Base-by-base conservation (phyloP, 2,329 filamentous ascomycete species). In the Cordyceps tenuipes region DNA sequence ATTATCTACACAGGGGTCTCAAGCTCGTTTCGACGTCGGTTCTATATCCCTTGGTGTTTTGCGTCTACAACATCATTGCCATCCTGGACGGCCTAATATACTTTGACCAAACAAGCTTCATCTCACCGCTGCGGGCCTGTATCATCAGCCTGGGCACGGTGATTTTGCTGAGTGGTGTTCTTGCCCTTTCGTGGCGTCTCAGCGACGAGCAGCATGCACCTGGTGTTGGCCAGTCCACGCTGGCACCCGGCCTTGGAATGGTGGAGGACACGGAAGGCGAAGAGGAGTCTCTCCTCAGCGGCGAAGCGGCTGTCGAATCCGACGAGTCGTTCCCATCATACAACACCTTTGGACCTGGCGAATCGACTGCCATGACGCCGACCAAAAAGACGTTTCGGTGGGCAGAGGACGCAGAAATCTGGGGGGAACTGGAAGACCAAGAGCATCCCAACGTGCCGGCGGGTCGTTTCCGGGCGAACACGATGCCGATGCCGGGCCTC, bases 1-100 rank as follows among this genome's bases (percentile, higher is more conserved):
- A 96, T 75, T 97, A 95, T 73, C 84, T 99, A 62, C 94, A 99
- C 71, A 85, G 90, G 48, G 94, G 94, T 57, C 81, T 99, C 63
- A 96, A 96, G 74, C 82, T 99, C 57, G 91, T 95, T 72, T 97
- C 92, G 59, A 97, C 94, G 23, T 96, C 91, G 68, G 88, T 97
- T 63, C 81, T 99, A 66, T 99, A 99, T 73, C 94, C 94, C 5
- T 87, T 97, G 67, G 92, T 97, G 44, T 99, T 99, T 75, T 99
- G 94, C 80, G 85, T 97, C 64, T 99, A 97, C 81, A 99, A 99
- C 79, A 96, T 99, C 69, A 92, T 97, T 69, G 94, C 94, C 65
- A 99, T 99, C 66, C 79, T 97, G 66, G 94, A 99, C 74, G 94
- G 94, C 36, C 81, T 99, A 66, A 96, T 99, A 68, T 99, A 97